phyloP scores from a whole-genome alignment of 2,329 filamentous ascomycete genomes.

The Claviceps capensis region DNA sequence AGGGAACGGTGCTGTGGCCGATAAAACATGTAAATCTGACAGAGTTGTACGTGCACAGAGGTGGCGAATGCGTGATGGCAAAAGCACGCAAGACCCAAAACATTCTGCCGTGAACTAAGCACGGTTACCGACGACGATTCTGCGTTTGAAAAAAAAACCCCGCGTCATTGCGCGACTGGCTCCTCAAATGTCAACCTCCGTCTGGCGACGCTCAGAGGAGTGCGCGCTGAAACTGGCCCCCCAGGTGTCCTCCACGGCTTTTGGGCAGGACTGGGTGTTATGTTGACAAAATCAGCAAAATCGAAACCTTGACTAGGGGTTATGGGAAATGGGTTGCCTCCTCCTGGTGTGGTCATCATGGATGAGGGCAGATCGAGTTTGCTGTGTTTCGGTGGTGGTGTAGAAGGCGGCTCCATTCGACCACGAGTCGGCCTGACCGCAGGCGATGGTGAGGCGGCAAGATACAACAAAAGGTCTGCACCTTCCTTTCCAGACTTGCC shows the following conservation, averaged over 20 bases:
- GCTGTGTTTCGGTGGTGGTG: conserved; percentile 56
- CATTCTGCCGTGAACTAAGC: neutral
- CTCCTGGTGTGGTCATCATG: conserved; percentile 78
- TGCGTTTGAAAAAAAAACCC: neutral
- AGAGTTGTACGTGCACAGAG: neutral
- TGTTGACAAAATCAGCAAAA: conserved; percentile 94
- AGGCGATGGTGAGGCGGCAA: conserved; percentile 83
- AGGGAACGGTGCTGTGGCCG: neutral
- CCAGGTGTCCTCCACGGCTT: conserved; percentile 74
- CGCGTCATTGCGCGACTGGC: conserved; percentile 21
- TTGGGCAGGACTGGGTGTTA: conserved; percentile 90
- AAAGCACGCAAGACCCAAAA: neutral
- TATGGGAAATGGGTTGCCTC: conserved; percentile 53
- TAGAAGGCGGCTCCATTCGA: conserved; percentile 57
- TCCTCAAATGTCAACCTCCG: conserved; percentile 74
- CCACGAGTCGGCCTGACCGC: conserved; percentile 40
- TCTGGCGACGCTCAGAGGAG: conserved; percentile 53
- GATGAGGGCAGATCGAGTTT: conserved; percentile 62
- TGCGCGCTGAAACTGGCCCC: conserved; percentile 37
- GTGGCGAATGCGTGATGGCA: neutral
- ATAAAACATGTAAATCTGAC: neutral
- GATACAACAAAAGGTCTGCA: conserved; percentile 65
- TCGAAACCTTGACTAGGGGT: conserved; percentile 81
- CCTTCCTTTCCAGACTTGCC: conserved; percentile 63
- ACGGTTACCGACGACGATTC: neutral